Evolutionary conservation across 768 basidiomycete species (phyloP).

Genomic region (Cubamyces sp.): DNA sequence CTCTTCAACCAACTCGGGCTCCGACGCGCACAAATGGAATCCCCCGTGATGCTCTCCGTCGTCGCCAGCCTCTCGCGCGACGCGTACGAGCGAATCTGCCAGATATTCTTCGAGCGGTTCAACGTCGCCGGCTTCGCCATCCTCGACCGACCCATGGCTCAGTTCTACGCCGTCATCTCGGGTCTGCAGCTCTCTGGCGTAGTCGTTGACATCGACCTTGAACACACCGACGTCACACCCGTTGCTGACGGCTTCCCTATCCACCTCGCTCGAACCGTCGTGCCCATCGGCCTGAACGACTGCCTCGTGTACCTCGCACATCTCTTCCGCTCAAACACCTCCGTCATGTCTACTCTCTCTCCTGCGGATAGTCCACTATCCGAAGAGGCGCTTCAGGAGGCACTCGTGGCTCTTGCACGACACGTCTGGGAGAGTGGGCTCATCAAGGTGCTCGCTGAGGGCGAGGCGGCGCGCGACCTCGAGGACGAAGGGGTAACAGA

Average conservation of each 20-base stretch:
- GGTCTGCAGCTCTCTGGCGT: slow-evolving; percentile 61
- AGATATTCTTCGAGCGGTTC: slow-evolving; percentile 91
- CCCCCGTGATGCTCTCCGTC: slow-evolving; percentile 79
- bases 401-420: slow-evolving; percentile 65
- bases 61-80: slow-evolving; percentile 64
- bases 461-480: slow-evolving; percentile 48
- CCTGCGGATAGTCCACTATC: slow-evolving; percentile 52
- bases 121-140: slow-evolving; percentile 84
- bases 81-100: slow-evolving; percentile 74
- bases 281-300: slow-evolving; percentile 68
- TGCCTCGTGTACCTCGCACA: slow-evolving; percentile 79
- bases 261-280: slow-evolving; percentile 55
- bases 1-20: slow-evolving; percentile 76
- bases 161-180: slow-evolving; percentile 68
- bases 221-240: slow-evolving; percentile 76
- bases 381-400: slow-evolving; percentile 49
- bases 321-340: slow-evolving; percentile 70
- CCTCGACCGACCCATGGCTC: slow-evolving; percentile 82
- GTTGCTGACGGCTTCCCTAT: slow-evolving; percentile 74
- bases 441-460: slow-evolving; percentile 74
- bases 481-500: slow-evolving; percentile 76
- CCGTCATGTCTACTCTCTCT: slow-evolving; percentile 60
- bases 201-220: slow-evolving; percentile 80
- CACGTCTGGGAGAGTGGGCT: slow-evolving; percentile 67
- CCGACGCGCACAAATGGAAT: slow-evolving; percentile 85